phyloP scores from a whole-genome alignment of 495 filamentous ascomycete species.

The Penicillium herquei region DNA sequence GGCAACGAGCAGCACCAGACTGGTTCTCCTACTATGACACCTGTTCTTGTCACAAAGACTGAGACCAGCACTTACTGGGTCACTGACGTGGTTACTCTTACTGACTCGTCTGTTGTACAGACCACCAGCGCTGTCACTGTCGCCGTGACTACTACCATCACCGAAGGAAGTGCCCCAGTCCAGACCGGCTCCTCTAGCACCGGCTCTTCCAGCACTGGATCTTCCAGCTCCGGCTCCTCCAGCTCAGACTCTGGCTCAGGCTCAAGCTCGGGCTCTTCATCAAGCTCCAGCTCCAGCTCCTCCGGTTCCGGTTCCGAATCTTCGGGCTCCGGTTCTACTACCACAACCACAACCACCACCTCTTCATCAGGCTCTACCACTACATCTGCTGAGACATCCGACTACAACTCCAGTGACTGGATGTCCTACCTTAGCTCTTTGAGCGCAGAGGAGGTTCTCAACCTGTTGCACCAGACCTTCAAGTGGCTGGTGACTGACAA shows the following conservation, averaged over 20 bases:
- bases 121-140: constrained; percentile 17
- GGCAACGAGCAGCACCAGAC: constrained; percentile 4
- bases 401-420: constrained; percentile 26
- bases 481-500: constrained; percentile 40
- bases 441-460: constrained; percentile 37
- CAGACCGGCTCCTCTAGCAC: constrained; percentile 19
- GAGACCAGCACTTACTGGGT: constrained; percentile 14
- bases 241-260: constrained; percentile 3
- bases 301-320: constrained; percentile 5
- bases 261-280: background rate
- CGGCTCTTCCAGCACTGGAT: constrained; percentile 7
- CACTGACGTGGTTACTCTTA: constrained; percentile 18
- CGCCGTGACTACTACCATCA: constrained; percentile 16
- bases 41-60: constrained; percentile 15
- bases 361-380: constrained; percentile 2
- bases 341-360: constrained; percentile 6
- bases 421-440: constrained; percentile 37
- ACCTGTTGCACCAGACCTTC: constrained; percentile 31
- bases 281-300: constrained; percentile 5
- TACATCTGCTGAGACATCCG: constrained; percentile 3
- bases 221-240: constrained; percentile 7
- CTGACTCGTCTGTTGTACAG: constrained; percentile 22
- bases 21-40: constrained; percentile 7
- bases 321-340: constrained; percentile 5
- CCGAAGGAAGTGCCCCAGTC: constrained; percentile 14